These are phyloP conservation scores for Tricladium varicosporioides DNA, from an alignment of 2,329 filamentous ascomycete species.

Conservation along the genomic window DNA sequence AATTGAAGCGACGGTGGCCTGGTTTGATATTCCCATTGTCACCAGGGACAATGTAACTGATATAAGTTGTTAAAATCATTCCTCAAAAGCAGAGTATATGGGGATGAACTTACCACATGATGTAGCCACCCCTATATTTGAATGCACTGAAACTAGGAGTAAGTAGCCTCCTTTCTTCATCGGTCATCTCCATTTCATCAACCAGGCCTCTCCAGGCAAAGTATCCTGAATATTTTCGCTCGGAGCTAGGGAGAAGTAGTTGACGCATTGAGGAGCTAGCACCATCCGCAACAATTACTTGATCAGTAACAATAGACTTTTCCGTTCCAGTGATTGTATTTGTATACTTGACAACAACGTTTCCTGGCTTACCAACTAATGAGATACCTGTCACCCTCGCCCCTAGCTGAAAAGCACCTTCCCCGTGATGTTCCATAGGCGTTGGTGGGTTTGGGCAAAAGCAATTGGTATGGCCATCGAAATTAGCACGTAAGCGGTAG, in stretches of 20 bases:
- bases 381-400: not conserved
- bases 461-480: not conserved
- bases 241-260: not conserved
- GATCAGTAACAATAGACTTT: not conserved
- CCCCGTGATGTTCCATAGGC: not conserved
- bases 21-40: conserved; percentile 37
- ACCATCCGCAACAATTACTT: conserved; percentile 1
- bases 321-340: not conserved
- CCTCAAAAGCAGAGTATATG: not conserved
- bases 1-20: conserved; percentile 41
- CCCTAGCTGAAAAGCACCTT: not conserved
- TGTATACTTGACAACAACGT: not conserved
- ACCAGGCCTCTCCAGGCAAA: not conserved
- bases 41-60: conserved; percentile 40
- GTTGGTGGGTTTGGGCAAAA: not conserved
- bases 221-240: not conserved
- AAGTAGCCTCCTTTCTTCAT: not conserved
- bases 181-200: not conserved
- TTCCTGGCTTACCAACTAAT: not conserved
- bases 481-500: conserved; percentile 1
- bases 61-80: too few relatives aligned
- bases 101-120: too few relatives aligned
- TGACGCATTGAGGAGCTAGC: not conserved
- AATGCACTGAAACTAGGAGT: not conserved
- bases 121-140: not conserved